Evolutionary conservation across 106 monocot species (phyloP), one percentile per base, ranked within the genome.

Genomic region (Alisma plantagoaquatica): DNA sequence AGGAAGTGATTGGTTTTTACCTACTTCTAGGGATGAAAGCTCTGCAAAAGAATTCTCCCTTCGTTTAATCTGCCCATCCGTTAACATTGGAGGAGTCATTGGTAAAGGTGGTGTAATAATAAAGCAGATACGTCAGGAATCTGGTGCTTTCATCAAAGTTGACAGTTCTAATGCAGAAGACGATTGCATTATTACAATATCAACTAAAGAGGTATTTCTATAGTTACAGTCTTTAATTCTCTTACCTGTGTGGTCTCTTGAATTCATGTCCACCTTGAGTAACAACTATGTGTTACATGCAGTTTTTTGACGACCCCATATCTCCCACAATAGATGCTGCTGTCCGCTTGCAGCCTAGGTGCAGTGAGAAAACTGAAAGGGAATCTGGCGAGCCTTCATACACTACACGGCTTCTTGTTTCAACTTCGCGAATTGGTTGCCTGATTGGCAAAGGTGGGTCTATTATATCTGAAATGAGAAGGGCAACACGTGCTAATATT

Each of bases 371-470:
- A 75, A 50, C 42, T 58, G 86, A 87, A 31, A 61, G 64, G 50
- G 86, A 81, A 55, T 72, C n/a, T n/a, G n/a, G n/a, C n/a, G n/a
- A n/a, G n/a, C n/a, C n/a, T n/a, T n/a, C n/a, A n/a, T n/a, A n/a
- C 84, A 87, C 77, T 20, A 87, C 86, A n/a, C 86, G 86, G 23
- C 43, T 87, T 26, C 74, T 87, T 49, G 86, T 87, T 3, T 57
- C 86, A 14, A 81, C 77, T 53, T 69, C 86, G n/a, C 74, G 81
- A 10, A 87, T 87, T 62, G 86, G 86, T 41, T 87, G 86, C 48
- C 74, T 87, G 5, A 81, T 87, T 58, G 86, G 86, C 27, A 87
- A 87, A 87, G 81, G 74, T 61, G 86, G 86, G 23, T 67, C 61
- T 22, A 87, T 87, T 42, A 81, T 87, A 19, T 73, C 86, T 49